Evolutionary conservation across 2,329 filamentous ascomycete genomes (phyloP), one percentile per base, ranked within the genome.

Genomic region (Xylaria digitata): DNA sequence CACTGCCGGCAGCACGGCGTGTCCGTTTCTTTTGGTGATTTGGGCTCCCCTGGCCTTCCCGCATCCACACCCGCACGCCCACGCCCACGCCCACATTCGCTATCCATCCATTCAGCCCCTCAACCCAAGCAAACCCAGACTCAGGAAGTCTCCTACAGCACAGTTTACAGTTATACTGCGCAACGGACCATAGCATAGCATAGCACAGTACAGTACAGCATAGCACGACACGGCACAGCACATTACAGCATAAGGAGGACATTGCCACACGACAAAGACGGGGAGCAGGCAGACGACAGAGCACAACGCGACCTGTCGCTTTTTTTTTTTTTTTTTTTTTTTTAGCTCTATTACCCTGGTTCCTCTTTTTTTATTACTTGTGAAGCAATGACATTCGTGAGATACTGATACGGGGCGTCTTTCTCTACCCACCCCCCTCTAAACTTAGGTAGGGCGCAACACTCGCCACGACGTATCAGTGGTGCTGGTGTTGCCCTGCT

Each of bases 301-400:
- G 53, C 58, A 43, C 66, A 68, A 49, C 60, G 52, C 68, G 68
- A 69, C 70, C 60, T 58, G 49, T 66, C 50, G 64, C 59, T 58
- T 49, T 71, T n/a, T n/a, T n/a, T n/a, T n/a, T n/a, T n/a, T n/a
- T n/a, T n/a, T n/a, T n/a, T n/a, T n/a, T n/a, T n/a, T n/a, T n/a
- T 72, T 71, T 65, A 69, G 67, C 68, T 68, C 69, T 69, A 63
- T 68, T 58, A 74, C 70, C 73, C 73, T 58, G 66, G 69, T 17
- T 40, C 32, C 42, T 42, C 23, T 48, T 21, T 56, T 56, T 46
- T 42, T 50, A 66, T 71, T 63, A 62, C 69, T 32, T 61, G 71
- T 73, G 75, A 73, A 72, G 75, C 73, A 74, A 77, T 78, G 73
- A 73, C 71, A 73, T 70, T 75, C 70, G 74, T 77, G 75, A 76